These are phyloP conservation scores for Carex parvula DNA, from an alignment of 176 grass and related monocot genomes.

Conservation along the genomic window DNA sequence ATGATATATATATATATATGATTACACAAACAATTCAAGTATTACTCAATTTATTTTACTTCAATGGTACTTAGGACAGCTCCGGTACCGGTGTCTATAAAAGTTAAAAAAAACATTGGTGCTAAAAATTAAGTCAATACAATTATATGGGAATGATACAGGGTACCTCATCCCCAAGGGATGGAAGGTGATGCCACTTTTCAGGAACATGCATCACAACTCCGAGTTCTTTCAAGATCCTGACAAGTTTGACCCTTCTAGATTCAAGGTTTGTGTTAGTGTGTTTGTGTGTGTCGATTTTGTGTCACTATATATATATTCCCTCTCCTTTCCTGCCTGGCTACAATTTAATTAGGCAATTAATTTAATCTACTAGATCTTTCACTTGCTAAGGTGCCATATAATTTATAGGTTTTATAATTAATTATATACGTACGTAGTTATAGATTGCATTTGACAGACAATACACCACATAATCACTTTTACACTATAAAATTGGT, in stretches of 20 bases:
- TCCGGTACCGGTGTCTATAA: neutral
- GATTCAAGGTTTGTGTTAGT: slow-evolving; percentile 66
- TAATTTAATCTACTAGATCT: no score
- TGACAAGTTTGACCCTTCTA: slow-evolving; percentile 75
- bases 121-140: neutral
- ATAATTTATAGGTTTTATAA: no score
- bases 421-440: no score
- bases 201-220: slow-evolving; percentile 90
- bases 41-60: neutral
- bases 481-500: neutral
- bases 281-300: neutral
- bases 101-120: neutral
- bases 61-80: neutral
- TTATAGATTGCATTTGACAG: neutral
- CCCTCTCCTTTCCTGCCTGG: neutral
- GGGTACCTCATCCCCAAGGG: slow-evolving; percentile 93
- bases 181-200: slow-evolving; percentile 99
- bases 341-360: neutral
- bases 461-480: neutral
- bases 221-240: slow-evolving; percentile 78
- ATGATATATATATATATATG: no score
- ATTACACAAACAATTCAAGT: no score
- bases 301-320: neutral
- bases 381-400: no score
- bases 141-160: slow-evolving; percentile 26